Evolutionary conservation across 352 stramenopile species (phyloP).

Genomic region (Aphanomyces invadans): DNA sequence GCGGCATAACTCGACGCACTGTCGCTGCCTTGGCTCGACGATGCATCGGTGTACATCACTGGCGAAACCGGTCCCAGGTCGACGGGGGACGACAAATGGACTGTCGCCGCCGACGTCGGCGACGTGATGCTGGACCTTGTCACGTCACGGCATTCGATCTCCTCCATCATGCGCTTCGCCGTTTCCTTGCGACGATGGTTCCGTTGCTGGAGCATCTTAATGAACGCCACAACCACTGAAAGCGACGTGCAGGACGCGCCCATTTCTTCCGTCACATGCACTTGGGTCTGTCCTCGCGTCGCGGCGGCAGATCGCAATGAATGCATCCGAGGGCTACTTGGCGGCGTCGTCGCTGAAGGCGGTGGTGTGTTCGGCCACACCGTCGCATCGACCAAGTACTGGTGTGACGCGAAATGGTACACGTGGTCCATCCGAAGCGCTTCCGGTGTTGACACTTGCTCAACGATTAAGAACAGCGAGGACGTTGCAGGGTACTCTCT

Average conservation of each 20-base stretch:
- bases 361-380: slow-evolving; percentile 30
- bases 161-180: slow-evolving; percentile 37
- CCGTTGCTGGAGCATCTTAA: slow-evolving; percentile 59
- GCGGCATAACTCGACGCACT: slow-evolving; percentile 34
- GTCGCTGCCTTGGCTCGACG: slow-evolving; percentile 27
- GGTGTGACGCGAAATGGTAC: slow-evolving; percentile 71
- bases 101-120: neutral
- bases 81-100: neutral
- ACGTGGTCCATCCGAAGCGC: slow-evolving; percentile 61
- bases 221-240: slow-evolving; percentile 71
- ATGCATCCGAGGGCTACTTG: too few relatives aligned
- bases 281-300: slow-evolving; percentile 26
- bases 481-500: neutral
- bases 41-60: slow-evolving; percentile 36
- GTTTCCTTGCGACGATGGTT: slow-evolving; percentile 61
- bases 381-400: slow-evolving; percentile 66
- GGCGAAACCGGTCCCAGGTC: neutral
- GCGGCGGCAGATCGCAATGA: too few relatives aligned
- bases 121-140: slow-evolving; percentile 11
- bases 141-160: slow-evolving; percentile 35
- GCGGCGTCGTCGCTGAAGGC: too few relatives aligned
- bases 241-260: slow-evolving; percentile 73
- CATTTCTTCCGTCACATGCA: slow-evolving; percentile 76
- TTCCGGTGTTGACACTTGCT: slow-evolving; percentile 57
- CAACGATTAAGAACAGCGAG: slow-evolving; percentile 50